Base-by-base conservation (phyloP, 148 eudicot species). In the Selenicereus undatus region DNA sequence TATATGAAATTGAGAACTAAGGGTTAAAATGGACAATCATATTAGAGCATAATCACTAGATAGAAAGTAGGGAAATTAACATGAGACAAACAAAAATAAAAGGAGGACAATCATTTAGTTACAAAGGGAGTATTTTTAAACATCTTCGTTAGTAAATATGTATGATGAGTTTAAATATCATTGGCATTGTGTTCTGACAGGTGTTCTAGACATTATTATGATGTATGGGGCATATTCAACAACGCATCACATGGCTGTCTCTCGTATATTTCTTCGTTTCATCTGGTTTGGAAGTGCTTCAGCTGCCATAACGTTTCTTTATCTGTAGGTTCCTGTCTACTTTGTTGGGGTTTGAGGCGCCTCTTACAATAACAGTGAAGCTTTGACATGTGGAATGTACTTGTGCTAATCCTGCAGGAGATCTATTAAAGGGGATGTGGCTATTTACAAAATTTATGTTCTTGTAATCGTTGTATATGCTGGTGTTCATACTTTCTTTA, bases 171-270 rank as follows among this genome's bases (percentile, higher is more conserved):
- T 12, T 29, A 2, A 30, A 26, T 76, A 42, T 75, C 54, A 1
- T 18, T 35, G 26, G 62, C 29, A 75, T 36, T 9, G 27, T 78
- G 81, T 13, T 81, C 22, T 78, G 74, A 24, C 79, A 96, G 99
- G 98, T 90, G 86, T 88, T n/a, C 74, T 96, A 86, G 98, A 96
- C 86, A 88, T 96, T 77, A 39, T 96, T 76, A 90, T 92, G 98
- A 89, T 96, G 94, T 94, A 84, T 89, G 99, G 99, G 83, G 98
- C 99, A 72, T 96, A 92, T 85, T 86, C 95, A 51, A 92, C 97
- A 42, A 85, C 99, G 72, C 91, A 90, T 20, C 88, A 85, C 74
- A 30, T 90, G 81, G 99, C 99, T 30, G 92, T 93, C 66, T 86
- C 92, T 60, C 88, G 99, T 56, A 89, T 94, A 81, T 91, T 94